phyloP scores from a whole-genome alignment of 306 rosid species.

The Vachellia collinsii region DNA sequence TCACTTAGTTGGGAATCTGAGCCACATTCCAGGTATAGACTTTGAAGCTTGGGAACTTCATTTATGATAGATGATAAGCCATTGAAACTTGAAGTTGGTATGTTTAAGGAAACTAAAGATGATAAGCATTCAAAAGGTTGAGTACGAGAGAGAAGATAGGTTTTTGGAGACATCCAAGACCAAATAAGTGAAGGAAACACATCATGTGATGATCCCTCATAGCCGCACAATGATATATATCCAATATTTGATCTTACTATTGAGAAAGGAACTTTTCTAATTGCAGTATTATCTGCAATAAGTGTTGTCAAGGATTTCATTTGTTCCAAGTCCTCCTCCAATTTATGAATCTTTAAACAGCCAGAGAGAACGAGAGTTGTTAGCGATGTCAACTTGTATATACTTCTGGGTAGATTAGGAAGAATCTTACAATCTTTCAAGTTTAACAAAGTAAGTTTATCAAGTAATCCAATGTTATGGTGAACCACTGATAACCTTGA shows the following conservation, averaged over 20 bases:
- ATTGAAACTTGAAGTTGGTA: neutral
- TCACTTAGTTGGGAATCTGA: neutral
- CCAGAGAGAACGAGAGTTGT: neutral
- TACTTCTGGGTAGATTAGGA: neutral
- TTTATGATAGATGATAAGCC: neutral
- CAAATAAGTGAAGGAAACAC: neutral
- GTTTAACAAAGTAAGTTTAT: neutral
- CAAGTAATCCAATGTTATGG: neutral
- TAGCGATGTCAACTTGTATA: neutral
- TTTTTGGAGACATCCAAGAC: neutral
- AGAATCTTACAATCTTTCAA: neutral
- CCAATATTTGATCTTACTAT: neutral
- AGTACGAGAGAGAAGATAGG: neutral
- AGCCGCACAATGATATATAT: neutral
- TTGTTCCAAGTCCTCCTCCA: neutral
- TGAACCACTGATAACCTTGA: neutral
- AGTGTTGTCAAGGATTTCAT: neutral
- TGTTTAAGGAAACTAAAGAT: neutral
- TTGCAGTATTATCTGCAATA: neutral
- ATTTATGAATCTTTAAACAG: neutral
- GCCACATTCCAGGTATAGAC: neutral
- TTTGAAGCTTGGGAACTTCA: neutral
- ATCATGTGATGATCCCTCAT: conserved; percentile 23
- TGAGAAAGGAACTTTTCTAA: neutral
- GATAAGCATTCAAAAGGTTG: neutral